Evolutionary conservation across 129 eudicot species (phyloP).

Genomic region (Deinandra increscens): DNA sequence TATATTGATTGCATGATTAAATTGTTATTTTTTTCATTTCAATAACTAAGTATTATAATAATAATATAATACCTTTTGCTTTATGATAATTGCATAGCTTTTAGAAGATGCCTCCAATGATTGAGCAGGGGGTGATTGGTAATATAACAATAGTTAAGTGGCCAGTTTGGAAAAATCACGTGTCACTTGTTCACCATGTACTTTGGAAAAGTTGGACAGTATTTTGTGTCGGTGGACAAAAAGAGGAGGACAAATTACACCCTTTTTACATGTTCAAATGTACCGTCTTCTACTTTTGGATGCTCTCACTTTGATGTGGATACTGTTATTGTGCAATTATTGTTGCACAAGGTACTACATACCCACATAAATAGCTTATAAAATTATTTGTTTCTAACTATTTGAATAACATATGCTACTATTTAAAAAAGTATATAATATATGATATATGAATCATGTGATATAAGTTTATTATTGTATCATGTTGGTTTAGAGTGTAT

Average conservation of each 20-base stretch:
- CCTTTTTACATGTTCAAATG: slow-evolving; percentile 18
- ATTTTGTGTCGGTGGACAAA: slow-evolving; percentile 44
- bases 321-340: slow-evolving; percentile 21
- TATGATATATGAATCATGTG: too few relatives aligned
- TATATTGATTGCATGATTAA: slow-evolving; percentile 16
- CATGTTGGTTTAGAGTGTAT: too few relatives aligned
- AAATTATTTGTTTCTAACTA: too few relatives aligned
- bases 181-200: slow-evolving; percentile 16
- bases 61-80: not conserved
- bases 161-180: slow-evolving; percentile 17
- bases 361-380: too few relatives aligned
- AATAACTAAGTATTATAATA: not conserved
- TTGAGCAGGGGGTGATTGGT: slow-evolving; percentile 29
- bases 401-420: too few relatives aligned
- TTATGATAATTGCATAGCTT: slow-evolving; percentile 31
- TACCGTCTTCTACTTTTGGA: slow-evolving; percentile 23
- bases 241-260: slow-evolving; percentile 19
- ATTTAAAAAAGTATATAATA: too few relatives aligned
- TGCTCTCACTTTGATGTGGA: slow-evolving; percentile 37
- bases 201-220: slow-evolving; percentile 10
- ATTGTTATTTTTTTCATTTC: not conserved
- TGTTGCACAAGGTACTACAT: slow-evolving; percentile 19
- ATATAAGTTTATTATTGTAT: too few relatives aligned
- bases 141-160: slow-evolving; percentile 5
- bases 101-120: slow-evolving; percentile 41